These are phyloP conservation scores for Kwoniella sp. DNA, from an alignment of 768 basidiomycete species.

Conservation along the genomic window DNA sequence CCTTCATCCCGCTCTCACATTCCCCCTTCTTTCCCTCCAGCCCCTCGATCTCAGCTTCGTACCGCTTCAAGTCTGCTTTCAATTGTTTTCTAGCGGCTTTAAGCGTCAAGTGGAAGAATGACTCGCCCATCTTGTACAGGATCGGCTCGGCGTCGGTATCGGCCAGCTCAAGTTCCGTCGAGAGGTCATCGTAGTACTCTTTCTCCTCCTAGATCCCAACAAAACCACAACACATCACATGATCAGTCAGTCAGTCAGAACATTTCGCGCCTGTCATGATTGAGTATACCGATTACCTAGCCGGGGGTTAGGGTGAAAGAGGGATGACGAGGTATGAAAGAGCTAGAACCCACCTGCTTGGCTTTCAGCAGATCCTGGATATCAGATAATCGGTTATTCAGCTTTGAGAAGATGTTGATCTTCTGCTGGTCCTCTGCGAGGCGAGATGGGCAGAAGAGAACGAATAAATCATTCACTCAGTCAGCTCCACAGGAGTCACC, in stretches of 20 bases:
- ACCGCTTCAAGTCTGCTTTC: slow-evolving; percentile 41
- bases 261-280: no score
- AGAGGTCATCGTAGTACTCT: slow-evolving; percentile 86
- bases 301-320: no score
- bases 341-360: slow-evolving; percentile 65
- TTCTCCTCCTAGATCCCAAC: slow-evolving; percentile 97
- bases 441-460: background rate
- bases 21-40: slow-evolving; percentile 48
- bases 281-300: no score
- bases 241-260: background rate
- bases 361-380: slow-evolving; percentile 72
- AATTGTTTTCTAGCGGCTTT: slow-evolving; percentile 61
- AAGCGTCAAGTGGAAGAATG: slow-evolving; percentile 79
- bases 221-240: background rate
- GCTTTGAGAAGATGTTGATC: slow-evolving; percentile 88
- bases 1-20: slow-evolving; percentile 55
- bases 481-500: no score
- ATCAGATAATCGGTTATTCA: slow-evolving; percentile 74
- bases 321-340: no score
- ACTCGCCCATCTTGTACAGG: slow-evolving; percentile 87
- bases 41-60: slow-evolving; percentile 44
- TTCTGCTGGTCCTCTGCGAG: slow-evolving; percentile 78
- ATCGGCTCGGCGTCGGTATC: slow-evolving; percentile 71
- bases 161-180: slow-evolving; percentile 81
- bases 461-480: background rate